Evolutionary conservation across 177 flowering plant genomes (phyloP).

Genomic region (Vitis hybrid): DNA sequence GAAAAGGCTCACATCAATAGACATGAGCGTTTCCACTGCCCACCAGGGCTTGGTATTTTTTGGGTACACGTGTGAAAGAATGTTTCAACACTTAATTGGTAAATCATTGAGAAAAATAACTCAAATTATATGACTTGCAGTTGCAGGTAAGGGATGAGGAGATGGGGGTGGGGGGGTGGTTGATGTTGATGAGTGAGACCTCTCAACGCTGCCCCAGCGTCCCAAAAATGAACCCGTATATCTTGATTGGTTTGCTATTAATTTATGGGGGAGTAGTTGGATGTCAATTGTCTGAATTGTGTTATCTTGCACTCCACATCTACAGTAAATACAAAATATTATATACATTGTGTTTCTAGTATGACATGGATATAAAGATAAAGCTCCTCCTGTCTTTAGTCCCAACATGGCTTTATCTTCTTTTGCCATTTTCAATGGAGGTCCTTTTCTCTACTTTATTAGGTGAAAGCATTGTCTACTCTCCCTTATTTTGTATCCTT

Average conservation of each 20-base stretch:
- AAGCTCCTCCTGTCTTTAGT: background rate
- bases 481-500: background rate
- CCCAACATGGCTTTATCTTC: background rate
- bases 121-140: too few relatives aligned
- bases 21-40: too few relatives aligned
- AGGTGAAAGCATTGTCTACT: slow-evolving; percentile 12
- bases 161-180: too few relatives aligned
- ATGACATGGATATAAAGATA: background rate
- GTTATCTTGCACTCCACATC: background rate
- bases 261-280: background rate
- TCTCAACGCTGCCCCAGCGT: background rate
- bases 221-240: background rate
- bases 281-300: background rate
- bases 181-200: background rate
- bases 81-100: background rate
- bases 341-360: background rate
- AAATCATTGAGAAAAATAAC: background rate
- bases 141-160: too few relatives aligned
- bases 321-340: background rate
- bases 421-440: slow-evolving; percentile 14
- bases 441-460: slow-evolving; percentile 25
- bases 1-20: too few relatives aligned
- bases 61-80: too few relatives aligned
- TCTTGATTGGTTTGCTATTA: background rate
- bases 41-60: too few relatives aligned